phyloP scores from a whole-genome alignment of 2,329 filamentous ascomycete species.

The Thelonectria blattea region DNA sequence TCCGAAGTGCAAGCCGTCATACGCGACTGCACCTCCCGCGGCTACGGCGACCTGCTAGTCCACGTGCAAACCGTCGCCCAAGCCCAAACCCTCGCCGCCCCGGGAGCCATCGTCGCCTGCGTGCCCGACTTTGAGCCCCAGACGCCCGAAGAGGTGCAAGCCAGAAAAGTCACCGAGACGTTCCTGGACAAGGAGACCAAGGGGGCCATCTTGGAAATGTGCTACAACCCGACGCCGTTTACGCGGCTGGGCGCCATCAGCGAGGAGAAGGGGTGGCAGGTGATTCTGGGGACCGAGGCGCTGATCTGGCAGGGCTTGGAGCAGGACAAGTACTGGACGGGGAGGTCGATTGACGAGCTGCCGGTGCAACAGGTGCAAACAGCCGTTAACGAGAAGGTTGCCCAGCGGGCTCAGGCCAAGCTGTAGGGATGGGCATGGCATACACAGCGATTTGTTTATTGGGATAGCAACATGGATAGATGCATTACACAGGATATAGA shows the following conservation, averaged over 20 bases:
- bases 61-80: conserved; percentile 68
- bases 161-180: conserved; percentile 61
- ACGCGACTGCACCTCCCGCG: conserved; percentile 63
- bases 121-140: conserved; percentile 78
- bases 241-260: conserved; percentile 70
- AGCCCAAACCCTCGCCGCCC: conserved; percentile 61
- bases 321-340: conserved; percentile 71
- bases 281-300: conserved; percentile 77
- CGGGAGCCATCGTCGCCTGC: conserved; percentile 74
- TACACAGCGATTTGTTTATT: background rate
- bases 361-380: conserved; percentile 34
- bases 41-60: conserved; percentile 64
- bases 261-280: conserved; percentile 69
- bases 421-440: conserved; percentile 16
- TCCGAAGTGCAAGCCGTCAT: conserved; percentile 72
- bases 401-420: conserved; percentile 32
- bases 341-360: conserved; percentile 61
- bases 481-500: too few species aligned
- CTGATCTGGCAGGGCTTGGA: conserved; percentile 80
- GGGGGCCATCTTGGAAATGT: conserved; percentile 80
- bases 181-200: conserved; percentile 58
- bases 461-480: background rate
- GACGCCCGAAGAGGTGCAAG: conserved; percentile 65
- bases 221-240: conserved; percentile 76
- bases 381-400: conserved; percentile 36